Evolutionary conservation across 441 rosid species (phyloP), one percentile per base, ranked within the genome.

Genomic region (Adansonia madagascariensis): DNA sequence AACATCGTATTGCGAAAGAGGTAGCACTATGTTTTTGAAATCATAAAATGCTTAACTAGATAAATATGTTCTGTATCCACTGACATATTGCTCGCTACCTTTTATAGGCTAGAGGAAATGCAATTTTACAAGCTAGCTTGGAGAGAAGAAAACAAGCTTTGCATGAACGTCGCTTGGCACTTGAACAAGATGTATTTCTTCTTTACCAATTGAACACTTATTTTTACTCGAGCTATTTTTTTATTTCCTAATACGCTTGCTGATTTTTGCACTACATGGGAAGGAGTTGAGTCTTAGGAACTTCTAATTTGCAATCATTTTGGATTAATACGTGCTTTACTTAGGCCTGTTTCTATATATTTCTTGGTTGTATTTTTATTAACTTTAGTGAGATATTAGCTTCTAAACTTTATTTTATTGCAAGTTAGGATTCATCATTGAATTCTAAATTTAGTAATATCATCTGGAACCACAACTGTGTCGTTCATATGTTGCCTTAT

Each of bases 121-220:
- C 99, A 74, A 91, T 94, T 85, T 85, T 96, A 72, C 99, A 96
- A 85, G 98, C 97, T 84, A 96, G 98, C 88, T 81, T 96, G 82
- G 98, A 96, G 88, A 88, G 98, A 87, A 92, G 99, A 88, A 96
- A 96, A 84, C 97, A 96, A 86, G 98, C 99, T 57, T 83, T 96
- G 84, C 98, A 96, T 79, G 99, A 94, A 81, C 93, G 98, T 76
- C 99, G 98, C 73, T 78, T 96, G 88, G 98, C 98, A 52, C 98
- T 96, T 81, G 98, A 92, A 84, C 99, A 94, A 92, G 98, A 92
- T 90, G 99, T 94, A 92, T 66, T 69, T 6, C 46, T 65, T 77
- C 77, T 85, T 82, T 66, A 53, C 79, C 63, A 22, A 8, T 79
- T 80, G 11, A 24, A 71, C 74, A 15, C 71, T 78, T 77, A 65